phyloP scores from a whole-genome alignment of 441 rosid species.

The Sinapis alba region DNA sequence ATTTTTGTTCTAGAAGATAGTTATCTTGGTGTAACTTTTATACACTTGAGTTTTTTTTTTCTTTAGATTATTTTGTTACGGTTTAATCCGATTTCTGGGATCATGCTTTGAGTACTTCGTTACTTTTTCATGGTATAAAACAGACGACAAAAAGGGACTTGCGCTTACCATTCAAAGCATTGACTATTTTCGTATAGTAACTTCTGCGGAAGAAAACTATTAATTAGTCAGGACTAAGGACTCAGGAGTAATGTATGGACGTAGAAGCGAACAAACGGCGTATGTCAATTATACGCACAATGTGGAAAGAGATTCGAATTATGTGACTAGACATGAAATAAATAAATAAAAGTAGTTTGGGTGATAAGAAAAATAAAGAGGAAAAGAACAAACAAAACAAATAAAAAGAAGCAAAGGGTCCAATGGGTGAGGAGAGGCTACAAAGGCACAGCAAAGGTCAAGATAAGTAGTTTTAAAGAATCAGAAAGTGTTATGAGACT shows the following conservation, averaged over 20 bases:
- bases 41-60: no score
- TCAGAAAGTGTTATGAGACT: constrained; percentile 30
- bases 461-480: constrained; percentile 34
- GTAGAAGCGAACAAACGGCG: constrained; percentile 26
- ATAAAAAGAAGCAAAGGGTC: constrained; percentile 33
- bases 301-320: constrained; percentile 29
- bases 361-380: constrained; percentile 25
- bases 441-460: constrained; percentile 39
- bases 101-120: no score
- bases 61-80: no score
- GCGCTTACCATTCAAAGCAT: not conserved
- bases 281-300: constrained; percentile 24
- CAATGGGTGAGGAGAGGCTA: constrained; percentile 40
- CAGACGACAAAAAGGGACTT: no score
- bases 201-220: not conserved
- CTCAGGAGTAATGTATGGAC: constrained; percentile 2
- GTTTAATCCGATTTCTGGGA: no score
- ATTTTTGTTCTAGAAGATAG: no score
- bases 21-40: no score
- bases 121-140: no score
- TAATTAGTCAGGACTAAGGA: not conserved
- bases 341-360: constrained; percentile 11
- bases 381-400: constrained; percentile 25
- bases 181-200: not conserved
- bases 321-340: constrained; percentile 31